Percentiles rank a stretch among this genome's conserved stretches.
Evolutionary conservation across 352 stramenopile genomes (phyloP).

Genomic region (Globisporangium parvum): DNA sequence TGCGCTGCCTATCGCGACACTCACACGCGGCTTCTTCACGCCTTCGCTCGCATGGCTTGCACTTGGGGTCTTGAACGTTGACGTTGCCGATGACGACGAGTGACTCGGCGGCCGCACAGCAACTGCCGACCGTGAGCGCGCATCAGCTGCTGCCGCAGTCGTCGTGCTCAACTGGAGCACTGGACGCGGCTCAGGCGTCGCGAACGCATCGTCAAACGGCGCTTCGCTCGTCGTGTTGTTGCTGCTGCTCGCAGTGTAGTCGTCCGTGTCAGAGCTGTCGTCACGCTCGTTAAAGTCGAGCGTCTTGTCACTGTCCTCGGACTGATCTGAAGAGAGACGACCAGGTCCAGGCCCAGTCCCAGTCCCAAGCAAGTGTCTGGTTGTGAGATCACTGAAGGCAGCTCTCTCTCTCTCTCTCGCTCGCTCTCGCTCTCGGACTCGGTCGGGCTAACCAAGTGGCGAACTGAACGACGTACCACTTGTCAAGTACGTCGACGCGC

Average conservation of each 20-base stretch:
- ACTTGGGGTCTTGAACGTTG: constrained; percentile 29
- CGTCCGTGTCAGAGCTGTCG: constrained; percentile 7
- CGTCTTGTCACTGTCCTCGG: constrained; percentile 11
- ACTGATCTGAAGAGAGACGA: constrained; percentile 1
- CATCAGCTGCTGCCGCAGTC: neutral
- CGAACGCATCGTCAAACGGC: constrained; percentile 21
- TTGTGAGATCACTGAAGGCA: neutral
- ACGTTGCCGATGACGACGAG: constrained; percentile 4
- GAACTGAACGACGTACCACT: constrained; percentile 6
- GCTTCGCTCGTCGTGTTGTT: constrained; percentile 18
- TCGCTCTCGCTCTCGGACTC: no score
- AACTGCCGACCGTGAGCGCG: neutral
- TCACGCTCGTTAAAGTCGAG: constrained; percentile 15
- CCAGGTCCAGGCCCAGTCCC: neutral
- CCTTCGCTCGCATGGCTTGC: constrained; percentile 22
- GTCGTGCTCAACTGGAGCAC: constrained; percentile 21
- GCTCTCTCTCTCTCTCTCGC: neutral
- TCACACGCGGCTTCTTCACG: constrained; percentile 54
- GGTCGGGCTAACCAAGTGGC: no score
- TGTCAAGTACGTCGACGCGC: constrained; percentile 36
- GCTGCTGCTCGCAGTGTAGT: constrained; percentile 17
- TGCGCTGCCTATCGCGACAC: constrained; percentile 18
- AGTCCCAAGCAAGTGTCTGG: neutral
- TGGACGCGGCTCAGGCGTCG: constrained; percentile 23
- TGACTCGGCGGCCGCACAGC: constrained; percentile 10